Conservation (phyloP, 352 stramenopile genomes). For the Paralagenidium karlingii region DNA sequence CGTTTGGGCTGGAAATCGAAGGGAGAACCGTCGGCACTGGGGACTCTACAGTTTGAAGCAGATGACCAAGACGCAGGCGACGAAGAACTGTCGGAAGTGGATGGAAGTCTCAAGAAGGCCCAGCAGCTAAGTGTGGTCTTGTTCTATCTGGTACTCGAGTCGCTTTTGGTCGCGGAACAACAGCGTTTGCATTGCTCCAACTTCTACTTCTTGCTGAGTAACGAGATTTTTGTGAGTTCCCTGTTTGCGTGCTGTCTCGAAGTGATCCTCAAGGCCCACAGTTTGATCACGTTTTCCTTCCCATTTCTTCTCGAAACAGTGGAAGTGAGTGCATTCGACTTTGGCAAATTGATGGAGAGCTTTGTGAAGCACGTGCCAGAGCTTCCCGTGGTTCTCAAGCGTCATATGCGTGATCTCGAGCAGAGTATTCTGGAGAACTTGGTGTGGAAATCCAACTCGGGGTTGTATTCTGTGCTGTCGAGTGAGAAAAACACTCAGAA, state of each 20-base stretch:
- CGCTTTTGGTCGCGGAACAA: slow-evolving; percentile 52
- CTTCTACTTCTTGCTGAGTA: slow-evolving; percentile 71
- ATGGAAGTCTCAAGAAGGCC: slow-evolving; percentile 65
- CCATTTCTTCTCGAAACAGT: slow-evolving; percentile 63
- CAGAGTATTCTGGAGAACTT: slow-evolving; percentile 71
- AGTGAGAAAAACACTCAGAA: slow-evolving; percentile 9
- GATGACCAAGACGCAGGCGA: slow-evolving; percentile 6
- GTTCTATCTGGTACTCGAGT: slow-evolving; percentile 75
- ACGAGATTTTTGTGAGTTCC: slow-evolving; percentile 61
- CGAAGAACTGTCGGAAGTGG: slow-evolving; percentile 33
- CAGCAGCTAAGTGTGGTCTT: slow-evolving; percentile 50
- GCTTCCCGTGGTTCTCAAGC: slow-evolving; percentile 62
- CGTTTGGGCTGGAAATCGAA: background rate
- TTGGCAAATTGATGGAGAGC: slow-evolving; percentile 77
- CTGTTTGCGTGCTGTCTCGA: slow-evolving; percentile 78
- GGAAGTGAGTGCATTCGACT: slow-evolving; percentile 75
- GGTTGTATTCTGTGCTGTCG: slow-evolving; percentile 49
- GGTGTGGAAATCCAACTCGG: slow-evolving; percentile 58
- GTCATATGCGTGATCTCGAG: slow-evolving; percentile 78
- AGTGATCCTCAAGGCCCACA: slow-evolving; percentile 74
- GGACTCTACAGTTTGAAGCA: slow-evolving; percentile 4
- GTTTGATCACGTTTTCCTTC: slow-evolving; percentile 76
- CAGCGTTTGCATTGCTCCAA: slow-evolving; percentile 52
- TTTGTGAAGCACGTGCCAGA: slow-evolving; percentile 71
- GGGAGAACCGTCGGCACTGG: slow-evolving; percentile 8